phyloP scores from a whole-genome alignment of 2,329 filamentous ascomycete species.

The Phoma herbarum region DNA sequence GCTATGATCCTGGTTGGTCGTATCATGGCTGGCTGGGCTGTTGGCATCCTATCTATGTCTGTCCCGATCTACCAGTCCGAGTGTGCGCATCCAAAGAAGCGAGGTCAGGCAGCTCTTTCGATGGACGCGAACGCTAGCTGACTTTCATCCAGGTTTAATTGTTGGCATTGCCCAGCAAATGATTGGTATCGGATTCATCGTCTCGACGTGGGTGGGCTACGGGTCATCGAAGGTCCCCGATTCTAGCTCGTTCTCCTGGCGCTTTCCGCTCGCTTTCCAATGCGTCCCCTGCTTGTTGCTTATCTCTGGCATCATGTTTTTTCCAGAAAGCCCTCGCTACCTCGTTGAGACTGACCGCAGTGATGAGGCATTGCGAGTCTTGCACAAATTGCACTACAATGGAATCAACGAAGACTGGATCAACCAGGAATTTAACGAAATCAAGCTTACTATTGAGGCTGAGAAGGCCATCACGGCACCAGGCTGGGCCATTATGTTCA shows the following conservation, averaged over 20 bases:
- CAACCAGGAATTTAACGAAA: slow-evolving; percentile 66
- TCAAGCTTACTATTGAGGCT: slow-evolving; percentile 68
- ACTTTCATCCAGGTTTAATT: slow-evolving; percentile 53
- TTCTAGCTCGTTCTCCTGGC: slow-evolving; percentile 52
- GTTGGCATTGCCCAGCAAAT: slow-evolving; percentile 67
- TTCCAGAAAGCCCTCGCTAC: slow-evolving; percentile 51
- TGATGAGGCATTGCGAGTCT: slow-evolving; percentile 61
- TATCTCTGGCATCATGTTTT: slow-evolving; percentile 54
- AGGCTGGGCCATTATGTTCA: slow-evolving; percentile 67
- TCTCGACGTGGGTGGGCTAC: slow-evolving; percentile 64
- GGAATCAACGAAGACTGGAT: slow-evolving; percentile 67
- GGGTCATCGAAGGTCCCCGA: slow-evolving; percentile 48
- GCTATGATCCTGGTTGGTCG: slow-evolving; percentile 67
- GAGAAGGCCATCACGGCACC: slow-evolving; percentile 63
- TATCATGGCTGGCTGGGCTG: slow-evolving; percentile 66
- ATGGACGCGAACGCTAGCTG: neutral
- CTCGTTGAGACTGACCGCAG: slow-evolving; percentile 59
- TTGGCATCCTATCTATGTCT: slow-evolving; percentile 66
- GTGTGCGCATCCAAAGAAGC: slow-evolving; percentile 65
- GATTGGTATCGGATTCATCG: slow-evolving; percentile 66
- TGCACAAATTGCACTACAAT: slow-evolving; percentile 63
- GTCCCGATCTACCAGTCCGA: slow-evolving; percentile 72
- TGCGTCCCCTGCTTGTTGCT: slow-evolving; percentile 56
- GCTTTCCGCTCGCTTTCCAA: slow-evolving; percentile 59
- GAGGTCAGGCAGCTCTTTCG: slow-evolving; percentile 51